Evolutionary conservation across 441 rosid genomes (phyloP).

Genomic region (Corymbia citriodora): DNA sequence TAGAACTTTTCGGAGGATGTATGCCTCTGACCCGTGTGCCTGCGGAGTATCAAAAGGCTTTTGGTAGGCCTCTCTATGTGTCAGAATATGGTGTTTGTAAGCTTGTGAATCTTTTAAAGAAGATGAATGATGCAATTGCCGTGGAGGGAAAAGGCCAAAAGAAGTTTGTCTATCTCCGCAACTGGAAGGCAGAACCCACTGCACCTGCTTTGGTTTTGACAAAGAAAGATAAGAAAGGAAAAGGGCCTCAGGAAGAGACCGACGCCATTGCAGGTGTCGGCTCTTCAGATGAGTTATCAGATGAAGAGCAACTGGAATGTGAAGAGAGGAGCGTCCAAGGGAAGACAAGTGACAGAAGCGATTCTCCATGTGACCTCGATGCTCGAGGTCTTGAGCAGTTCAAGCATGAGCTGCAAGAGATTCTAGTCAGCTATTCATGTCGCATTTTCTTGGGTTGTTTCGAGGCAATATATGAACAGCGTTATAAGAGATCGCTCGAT

Average conservation of each 20-base stretch:
- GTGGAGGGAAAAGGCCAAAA: slow-evolving; percentile 72
- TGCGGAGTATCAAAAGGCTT: slow-evolving; percentile 66
- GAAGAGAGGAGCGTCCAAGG: slow-evolving; percentile 32
- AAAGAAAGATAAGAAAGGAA: slow-evolving; percentile 59
- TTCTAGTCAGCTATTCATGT: slow-evolving; percentile 83
- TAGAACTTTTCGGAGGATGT: slow-evolving; percentile 83
- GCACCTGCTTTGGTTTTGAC: slow-evolving; percentile 37
- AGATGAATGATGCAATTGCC: slow-evolving; percentile 63
- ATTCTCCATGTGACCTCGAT: slow-evolving; percentile 10
- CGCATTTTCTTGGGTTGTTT: slow-evolving; percentile 62
- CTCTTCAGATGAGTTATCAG: slow-evolving; percentile 74
- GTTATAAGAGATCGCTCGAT: slow-evolving; percentile 68
- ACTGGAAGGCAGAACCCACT: slow-evolving; percentile 45
- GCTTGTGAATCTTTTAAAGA: slow-evolving; percentile 84
- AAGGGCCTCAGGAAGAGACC: slow-evolving; percentile 30
- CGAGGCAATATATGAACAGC: slow-evolving; percentile 70
- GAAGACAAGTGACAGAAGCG: slow-evolving; percentile 6
- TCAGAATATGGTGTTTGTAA: slow-evolving; percentile 70
- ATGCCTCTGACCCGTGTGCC: slow-evolving; percentile 73
- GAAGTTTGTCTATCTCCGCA: slow-evolving; percentile 63
- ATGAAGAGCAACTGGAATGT: slow-evolving; percentile 39
- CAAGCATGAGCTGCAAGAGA: slow-evolving; percentile 79
- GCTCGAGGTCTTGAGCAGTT: slow-evolving; percentile 48
- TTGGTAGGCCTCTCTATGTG: slow-evolving; percentile 71
- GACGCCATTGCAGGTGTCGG: slow-evolving; percentile 25